Percentiles rank a stretch among this genome's conserved stretches.
phyloP scores from a whole-genome alignment of 306 rosid species.

The apple (Malus domestica) region DNA sequence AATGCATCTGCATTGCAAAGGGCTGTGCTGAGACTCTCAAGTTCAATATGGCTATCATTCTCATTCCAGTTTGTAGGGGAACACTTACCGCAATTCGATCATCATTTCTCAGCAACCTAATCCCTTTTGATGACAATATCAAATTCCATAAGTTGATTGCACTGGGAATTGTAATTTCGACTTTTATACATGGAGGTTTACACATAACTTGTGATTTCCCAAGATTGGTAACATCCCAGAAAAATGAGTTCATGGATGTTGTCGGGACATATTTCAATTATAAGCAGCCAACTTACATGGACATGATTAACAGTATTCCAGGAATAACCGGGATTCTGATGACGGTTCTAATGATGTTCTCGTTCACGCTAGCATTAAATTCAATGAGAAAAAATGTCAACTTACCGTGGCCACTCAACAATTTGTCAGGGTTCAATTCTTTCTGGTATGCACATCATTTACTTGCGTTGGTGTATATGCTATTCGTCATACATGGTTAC shows the following conservation, averaged over 20 bases:
- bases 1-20: slow-evolving; percentile 74
- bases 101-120: slow-evolving; percentile 43
- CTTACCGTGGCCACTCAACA: slow-evolving; percentile 49
- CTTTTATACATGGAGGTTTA: slow-evolving; percentile 36
- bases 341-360: slow-evolving; percentile 56
- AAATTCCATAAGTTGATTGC: slow-evolving; percentile 73
- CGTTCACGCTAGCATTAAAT: slow-evolving; percentile 72
- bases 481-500: slow-evolving; percentile 63
- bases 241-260: slow-evolving; percentile 27
- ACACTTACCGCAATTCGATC: slow-evolving; percentile 65
- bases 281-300: slow-evolving; percentile 42
- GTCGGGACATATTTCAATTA: slow-evolving; percentile 44
- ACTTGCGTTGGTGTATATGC: slow-evolving; percentile 54
- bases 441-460: slow-evolving; percentile 97
- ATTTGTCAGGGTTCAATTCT: slow-evolving; percentile 74
- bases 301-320: slow-evolving; percentile 30
- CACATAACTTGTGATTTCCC: slow-evolving; percentile 83
- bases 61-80: slow-evolving; percentile 77
- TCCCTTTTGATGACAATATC: slow-evolving; percentile 91
- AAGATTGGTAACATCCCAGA: slow-evolving; percentile 38
- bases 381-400: slow-evolving; percentile 49
- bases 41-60: slow-evolving; percentile 86
- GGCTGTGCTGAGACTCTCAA: slow-evolving; percentile 95
- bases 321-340: slow-evolving; percentile 65
- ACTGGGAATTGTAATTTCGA: slow-evolving; percentile 45